Evolutionary conservation across 164 flowering plant species (phyloP), one percentile per base, ranked within the genome.

Genomic region (Cinnamomum micranthum): DNA sequence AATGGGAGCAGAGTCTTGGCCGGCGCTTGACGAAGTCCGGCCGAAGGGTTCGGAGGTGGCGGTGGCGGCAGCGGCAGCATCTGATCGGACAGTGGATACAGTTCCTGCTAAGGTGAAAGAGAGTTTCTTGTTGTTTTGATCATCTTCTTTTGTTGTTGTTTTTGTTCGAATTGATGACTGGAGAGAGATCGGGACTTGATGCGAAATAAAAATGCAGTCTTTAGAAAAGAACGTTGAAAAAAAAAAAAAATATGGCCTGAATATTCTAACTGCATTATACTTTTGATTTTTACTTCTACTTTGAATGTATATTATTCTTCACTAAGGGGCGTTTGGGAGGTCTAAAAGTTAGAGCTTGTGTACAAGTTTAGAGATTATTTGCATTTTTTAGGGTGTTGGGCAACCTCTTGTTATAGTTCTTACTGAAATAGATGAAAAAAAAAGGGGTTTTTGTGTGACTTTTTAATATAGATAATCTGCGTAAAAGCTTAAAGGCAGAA

Each of bases 1-100:
- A 2, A 86, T 88, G 86, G 91, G 88, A 13, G 83, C 90, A 1
- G 86, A 87, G 22, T 80, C 87, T 13, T 90, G 93, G 93, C 93
- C 93, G 6, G 89, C 91, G 2, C 89, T 90, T 0, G 75, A 65
- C 7, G 75, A 84, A 63, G 80, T 85, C 2, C 76, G 82, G 17
- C 73, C 79, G 11, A 81, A 81, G 77, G 79, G 71, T 73, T 12
- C 71, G 1, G 84, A 80, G 59, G 66, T 55, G 33, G 69, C 27
- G 4, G 35, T n/a, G n/a, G n/a, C n/a, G n/a, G n/a, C n/a, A n/a
- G n/a, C n/a, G n/a, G n/a, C 35, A 31, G 35, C 35, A 4, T 22
- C 71, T 31, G 66, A 78, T 15, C 2, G 70, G 35, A 65, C 66
- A 41, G 72, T 73, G 24, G 73, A 69, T 73, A 81, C 65, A 5